Evolutionary conservation across 805 yeast species (phyloP).

Genomic region (Brettanomyces bruxellensis): DNA sequence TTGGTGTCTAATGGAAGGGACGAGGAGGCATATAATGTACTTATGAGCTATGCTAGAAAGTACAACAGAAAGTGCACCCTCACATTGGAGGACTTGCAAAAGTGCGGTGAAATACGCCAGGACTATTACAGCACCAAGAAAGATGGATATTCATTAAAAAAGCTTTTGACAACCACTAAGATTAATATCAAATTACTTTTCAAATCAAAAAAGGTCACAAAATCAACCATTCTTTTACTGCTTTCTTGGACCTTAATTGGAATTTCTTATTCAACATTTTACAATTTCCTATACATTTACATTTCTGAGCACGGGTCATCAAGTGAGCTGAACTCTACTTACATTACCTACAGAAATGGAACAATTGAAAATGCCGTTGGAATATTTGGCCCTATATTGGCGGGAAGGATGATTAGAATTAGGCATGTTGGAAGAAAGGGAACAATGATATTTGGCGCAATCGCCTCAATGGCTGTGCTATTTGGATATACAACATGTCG

Average conservation of each 20-base stretch:
- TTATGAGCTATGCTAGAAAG: slow-evolving; percentile 37
- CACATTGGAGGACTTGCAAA: slow-evolving; percentile 37
- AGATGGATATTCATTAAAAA: slow-evolving; percentile 18
- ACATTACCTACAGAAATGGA: slow-evolving; percentile 38
- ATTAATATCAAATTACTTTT: slow-evolving; percentile 38
- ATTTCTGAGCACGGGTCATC: slow-evolving; percentile 40
- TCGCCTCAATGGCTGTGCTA: slow-evolving; percentile 47
- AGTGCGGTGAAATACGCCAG: slow-evolving; percentile 32
- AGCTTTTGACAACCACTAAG: slow-evolving; percentile 21
- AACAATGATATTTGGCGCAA: slow-evolving; percentile 41
- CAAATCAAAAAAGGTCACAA: slow-evolving; percentile 33
- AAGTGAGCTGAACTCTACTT: slow-evolving; percentile 29
- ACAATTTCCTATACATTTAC: slow-evolving; percentile 45
- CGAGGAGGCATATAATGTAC: slow-evolving; percentile 34
- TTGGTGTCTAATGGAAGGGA: slow-evolving; percentile 44
- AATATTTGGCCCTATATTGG: slow-evolving; percentile 45
- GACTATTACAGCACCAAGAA: slow-evolving; percentile 11
- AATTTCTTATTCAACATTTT: slow-evolving; percentile 47
- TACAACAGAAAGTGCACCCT: slow-evolving; percentile 32
- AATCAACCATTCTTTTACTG: slow-evolving; percentile 35
- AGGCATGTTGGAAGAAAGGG: slow-evolving; percentile 47
- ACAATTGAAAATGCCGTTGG: slow-evolving; percentile 38
- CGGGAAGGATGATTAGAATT: slow-evolving; percentile 28
- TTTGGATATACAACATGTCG: slow-evolving; percentile 58
- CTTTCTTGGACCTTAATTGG: slow-evolving; percentile 52